Base-by-base conservation (phyloP, 192 early-diverging fungal species). In the Gigaspora rosea region DNA sequence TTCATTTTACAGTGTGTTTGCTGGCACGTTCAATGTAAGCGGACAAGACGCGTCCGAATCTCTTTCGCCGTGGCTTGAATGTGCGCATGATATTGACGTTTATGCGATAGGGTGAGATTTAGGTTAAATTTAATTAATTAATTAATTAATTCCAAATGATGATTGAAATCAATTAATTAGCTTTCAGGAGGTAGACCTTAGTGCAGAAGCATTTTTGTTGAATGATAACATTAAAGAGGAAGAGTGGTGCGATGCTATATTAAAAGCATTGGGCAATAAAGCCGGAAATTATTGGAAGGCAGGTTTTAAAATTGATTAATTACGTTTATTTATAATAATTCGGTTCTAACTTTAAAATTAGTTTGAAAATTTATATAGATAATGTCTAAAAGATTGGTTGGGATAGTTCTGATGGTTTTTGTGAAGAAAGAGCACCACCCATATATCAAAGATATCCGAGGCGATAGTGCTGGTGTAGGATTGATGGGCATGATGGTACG, bases 11-110 rank as follows among this genome's bases (percentile, higher is more conserved):
- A 89, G 86, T 35, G 85, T 91, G 3, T 94, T 96, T 81, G 86
- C 91, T 1, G 95, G 95, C 2, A 94, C 95, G 1, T 98, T 94
- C 91, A 98, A 98, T 80, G 94, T 96, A 33, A 94, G 96, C 78
- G 95, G 94, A 10, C 85, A 86, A 33, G 74, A 83, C 18, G 88
- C 92, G 8, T 81, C 90, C 2, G 82, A 89, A 20, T 81, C 84
- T 11, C 73, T 97, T 33, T 66, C 82, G 7, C 74, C 85, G 11
- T 97, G 94, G 95, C 79, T 96, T 8, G 83, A 82, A 16, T 73
- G 81, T 7, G 73, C 78, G 8, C 22, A 69, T 27, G 83, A 87
- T 36, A 86, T 87, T 13, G 91, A 93, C 48, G 78, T 95, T 5
- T 93, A 91, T 78, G 88, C 91, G 4, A 79, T 95, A 49, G 92